A percentile compares a stretch with the other conserved stretches of the same genome.
These are phyloP conservation scores for Eremochloa ophiuroides DNA, from an alignment of 176 grass and related monocot species.

Conservation along the genomic window DNA sequence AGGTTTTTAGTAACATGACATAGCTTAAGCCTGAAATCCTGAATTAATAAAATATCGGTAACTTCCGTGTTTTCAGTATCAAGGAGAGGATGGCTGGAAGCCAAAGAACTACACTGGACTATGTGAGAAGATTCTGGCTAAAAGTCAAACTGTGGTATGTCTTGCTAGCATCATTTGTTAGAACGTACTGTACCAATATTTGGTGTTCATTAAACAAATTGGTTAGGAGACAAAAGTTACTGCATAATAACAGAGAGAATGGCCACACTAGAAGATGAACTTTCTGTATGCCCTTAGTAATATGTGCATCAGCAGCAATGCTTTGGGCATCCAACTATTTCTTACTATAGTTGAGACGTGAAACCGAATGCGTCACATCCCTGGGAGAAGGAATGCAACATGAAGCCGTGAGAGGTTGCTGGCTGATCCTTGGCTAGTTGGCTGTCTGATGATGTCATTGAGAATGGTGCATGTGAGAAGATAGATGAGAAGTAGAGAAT, in stretches of 20 bases:
- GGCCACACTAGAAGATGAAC: not conserved
- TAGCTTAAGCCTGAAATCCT: constrained; percentile 16
- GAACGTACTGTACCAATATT: not conserved
- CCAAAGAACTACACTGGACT: constrained; percentile 82
- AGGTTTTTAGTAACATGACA: not conserved
- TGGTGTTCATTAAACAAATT: constrained; percentile 14
- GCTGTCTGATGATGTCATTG: not conserved
- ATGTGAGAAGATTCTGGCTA: constrained; percentile 95
- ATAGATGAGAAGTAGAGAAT: not conserved
- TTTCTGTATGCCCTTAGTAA: not conserved
- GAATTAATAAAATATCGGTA: constrained; percentile 1
- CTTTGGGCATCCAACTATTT: not conserved
- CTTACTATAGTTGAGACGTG: not conserved
- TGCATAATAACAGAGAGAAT: not conserved
- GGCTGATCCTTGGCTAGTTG: not conserved
- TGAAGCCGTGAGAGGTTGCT: not conserved
- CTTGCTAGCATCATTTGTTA: not conserved
- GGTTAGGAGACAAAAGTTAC: not conserved
- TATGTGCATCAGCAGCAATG: not conserved
- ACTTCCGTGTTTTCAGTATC: constrained; percentile 68
- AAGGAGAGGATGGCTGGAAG: constrained; percentile 90
- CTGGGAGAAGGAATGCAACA: not conserved
- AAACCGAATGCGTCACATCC: not conserved
- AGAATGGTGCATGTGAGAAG: not conserved
- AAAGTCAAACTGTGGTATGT: constrained; percentile 98